Evolutionary conservation across 2,329 filamentous ascomycete species (phyloP).

Genomic region (Boeremia exigua): DNA sequence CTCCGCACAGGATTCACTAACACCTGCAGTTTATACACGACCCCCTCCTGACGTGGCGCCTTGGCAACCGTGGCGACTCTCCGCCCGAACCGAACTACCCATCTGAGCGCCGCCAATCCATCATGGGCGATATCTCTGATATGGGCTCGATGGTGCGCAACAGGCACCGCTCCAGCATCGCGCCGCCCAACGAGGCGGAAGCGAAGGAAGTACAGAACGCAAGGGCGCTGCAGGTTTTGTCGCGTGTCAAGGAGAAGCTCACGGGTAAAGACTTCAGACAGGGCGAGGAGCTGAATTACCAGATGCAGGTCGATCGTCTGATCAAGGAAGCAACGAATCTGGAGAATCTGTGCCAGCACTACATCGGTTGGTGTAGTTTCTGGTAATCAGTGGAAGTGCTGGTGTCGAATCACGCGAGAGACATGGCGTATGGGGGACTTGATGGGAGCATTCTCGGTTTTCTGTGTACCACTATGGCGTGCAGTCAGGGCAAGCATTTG

Average conservation of each 20-base stretch:
- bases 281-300: constrained; percentile 76
- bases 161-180: constrained; percentile 45
- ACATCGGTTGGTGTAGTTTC: constrained; percentile 99
- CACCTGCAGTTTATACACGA: constrained; percentile 88
- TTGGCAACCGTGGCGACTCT: constrained; percentile 69
- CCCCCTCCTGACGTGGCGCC: constrained; percentile 95
- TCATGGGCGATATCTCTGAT: constrained; percentile 56
- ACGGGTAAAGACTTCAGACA: constrained; percentile 92
- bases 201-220: constrained; percentile 86
- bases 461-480: constrained; percentile 11
- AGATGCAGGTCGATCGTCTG: constrained; percentile 90
- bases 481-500: constrained; percentile 11
- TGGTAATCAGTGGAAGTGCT: constrained; percentile 64
- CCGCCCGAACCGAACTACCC: constrained; percentile 65
- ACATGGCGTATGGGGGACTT: background rate
- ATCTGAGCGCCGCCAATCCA: constrained; percentile 65
- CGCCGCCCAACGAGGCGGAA: constrained; percentile 50
- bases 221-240: constrained; percentile 87
- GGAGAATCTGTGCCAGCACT: constrained; percentile 98
- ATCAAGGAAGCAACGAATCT: constrained; percentile 94
- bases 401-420: background rate
- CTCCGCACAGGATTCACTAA: constrained; percentile 9
- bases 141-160: constrained; percentile 43
- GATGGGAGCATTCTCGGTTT: constrained; percentile 2
- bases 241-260: constrained; percentile 92